Evolutionary conservation across 768 basidiomycete species (phyloP), one percentile per base, ranked within the genome.

Genomic region (Agaricus sinodeliciosus): DNA sequence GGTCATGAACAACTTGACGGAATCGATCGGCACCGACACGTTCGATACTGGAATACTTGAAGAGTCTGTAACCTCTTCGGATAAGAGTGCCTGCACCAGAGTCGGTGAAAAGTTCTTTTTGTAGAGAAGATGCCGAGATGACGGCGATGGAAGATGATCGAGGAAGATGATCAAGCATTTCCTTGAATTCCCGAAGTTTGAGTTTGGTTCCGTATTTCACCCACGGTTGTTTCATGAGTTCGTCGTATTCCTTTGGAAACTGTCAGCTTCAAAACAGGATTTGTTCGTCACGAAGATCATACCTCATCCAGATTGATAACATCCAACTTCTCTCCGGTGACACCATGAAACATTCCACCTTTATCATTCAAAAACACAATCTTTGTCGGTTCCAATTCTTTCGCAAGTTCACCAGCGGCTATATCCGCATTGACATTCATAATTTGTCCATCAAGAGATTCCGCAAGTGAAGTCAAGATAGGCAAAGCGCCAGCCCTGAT

Each of bases 201-300:
- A 99, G 89, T 70, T 99, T 99, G 58, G 95, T 98, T 56, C 95
- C 96, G 66, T 84, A 97, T 67, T 96, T 96, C 69, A 99, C 95
- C 96, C 96, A 99, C 5, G 94, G 81, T 70, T 98, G 89, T 64
- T 94, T 94, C 94, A 98, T 90, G 54, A 99, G 84, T 19, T 80
- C 80, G 59, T 95, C 90, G 69, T 95, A 98, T 73, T 99, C 96
- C 88, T 93, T 62, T 19, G 7, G 19, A 36, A 9, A 48, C 3
- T 11, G 3, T 31, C 8, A 31, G 31, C 31, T 31, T 31, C 31
- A 31, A 31, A 31, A 31, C 8, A 31, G 31, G 31, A 11, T 22
- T 2, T 25, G 13, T 1, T 12, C 9, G 22, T 48, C 11, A 45
- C 3, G 27, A 31, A 9, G 12, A 25, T 62, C 72, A 48, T 59